These are phyloP conservation scores for Gryganskiella cystojenkinii DNA, from an alignment of 192 early-diverging fungal genomes.

Conservation along the genomic window DNA sequence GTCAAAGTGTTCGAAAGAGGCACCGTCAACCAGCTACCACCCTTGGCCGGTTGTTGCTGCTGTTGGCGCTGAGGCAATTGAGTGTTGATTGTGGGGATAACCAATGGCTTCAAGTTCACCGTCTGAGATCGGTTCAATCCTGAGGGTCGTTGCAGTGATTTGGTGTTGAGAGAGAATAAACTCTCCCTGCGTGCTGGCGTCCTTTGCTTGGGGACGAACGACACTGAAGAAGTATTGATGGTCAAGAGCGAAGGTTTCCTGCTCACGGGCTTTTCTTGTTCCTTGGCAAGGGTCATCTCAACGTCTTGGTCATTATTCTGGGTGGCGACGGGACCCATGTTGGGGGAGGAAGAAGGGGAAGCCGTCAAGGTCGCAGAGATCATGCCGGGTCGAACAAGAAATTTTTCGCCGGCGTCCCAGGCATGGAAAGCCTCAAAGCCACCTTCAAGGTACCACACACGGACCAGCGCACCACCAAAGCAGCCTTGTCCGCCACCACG, in stretches of 20 bases:
- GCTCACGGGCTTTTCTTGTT: constrained; percentile 1
- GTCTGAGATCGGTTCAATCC: constrained; percentile 29
- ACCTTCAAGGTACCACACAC: constrained; percentile 59
- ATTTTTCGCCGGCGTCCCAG: constrained; percentile 48
- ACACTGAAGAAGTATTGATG: constrained; percentile 28
- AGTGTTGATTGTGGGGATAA: constrained; percentile 19
- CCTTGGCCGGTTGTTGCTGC: constrained; percentile 14
- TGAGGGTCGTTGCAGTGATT: constrained; percentile 32
- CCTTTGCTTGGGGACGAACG: constrained; percentile 13
- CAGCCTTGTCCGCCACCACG: constrained; percentile 26
- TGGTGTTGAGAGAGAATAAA: constrained; percentile 49
- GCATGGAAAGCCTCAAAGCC: constrained; percentile 60
- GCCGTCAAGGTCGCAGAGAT: neutral
- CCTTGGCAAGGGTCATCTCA: constrained; percentile 24
- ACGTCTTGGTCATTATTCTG: constrained; percentile 15
- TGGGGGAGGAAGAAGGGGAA: neutral
- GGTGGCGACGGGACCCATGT: neutral
- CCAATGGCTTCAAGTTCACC: constrained; percentile 35
- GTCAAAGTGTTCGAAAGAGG: neutral
- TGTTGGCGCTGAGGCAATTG: constrained; percentile 21
- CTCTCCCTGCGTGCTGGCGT: constrained; percentile 43
- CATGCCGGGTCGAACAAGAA: constrained; percentile 10
- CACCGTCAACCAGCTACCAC: constrained; percentile 45
- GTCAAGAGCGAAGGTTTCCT: constrained; percentile 13
- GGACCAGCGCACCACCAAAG: constrained; percentile 20